Percentiles rank a stretch among this genome's conserved stretches.
phyloP scores from a whole-genome alignment of 805 yeast genomes.

The Grigorovia humatica region DNA sequence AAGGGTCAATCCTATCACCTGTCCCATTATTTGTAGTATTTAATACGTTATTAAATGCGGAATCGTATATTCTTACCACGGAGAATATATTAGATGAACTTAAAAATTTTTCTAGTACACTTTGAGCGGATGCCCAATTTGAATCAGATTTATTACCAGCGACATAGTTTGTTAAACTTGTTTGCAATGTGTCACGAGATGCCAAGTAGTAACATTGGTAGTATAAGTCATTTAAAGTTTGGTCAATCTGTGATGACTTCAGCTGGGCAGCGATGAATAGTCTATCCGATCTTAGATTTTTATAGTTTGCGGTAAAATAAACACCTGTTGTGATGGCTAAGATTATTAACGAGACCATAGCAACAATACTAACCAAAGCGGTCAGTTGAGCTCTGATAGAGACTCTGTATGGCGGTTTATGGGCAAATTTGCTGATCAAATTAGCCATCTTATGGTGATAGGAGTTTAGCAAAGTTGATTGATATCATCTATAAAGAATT shows the following conservation, averaged over 20 bases:
- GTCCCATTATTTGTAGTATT: conserved; percentile 34
- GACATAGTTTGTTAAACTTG: conserved; percentile 48
- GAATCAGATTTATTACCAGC: conserved; percentile 60
- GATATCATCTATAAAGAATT: too few species aligned
- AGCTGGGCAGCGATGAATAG: conserved; percentile 69
- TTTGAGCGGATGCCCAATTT: conserved; percentile 37
- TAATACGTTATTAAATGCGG: conserved; percentile 40
- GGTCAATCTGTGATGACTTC: conserved; percentile 70
- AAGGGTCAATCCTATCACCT: conserved; percentile 25
- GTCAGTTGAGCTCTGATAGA: conserved; percentile 72
- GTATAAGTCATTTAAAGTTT: conserved; percentile 49
- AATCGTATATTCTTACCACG: conserved; percentile 58
- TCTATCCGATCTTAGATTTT: conserved; percentile 55
- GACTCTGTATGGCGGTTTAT: conserved; percentile 35
- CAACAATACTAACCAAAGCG: conserved; percentile 56
- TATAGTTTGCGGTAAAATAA: conserved; percentile 56
- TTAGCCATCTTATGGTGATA: neutral
- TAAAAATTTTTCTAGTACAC: conserved; percentile 49
- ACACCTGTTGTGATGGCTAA: conserved; percentile 69
- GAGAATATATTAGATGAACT: conserved; percentile 54
- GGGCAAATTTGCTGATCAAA: neutral
- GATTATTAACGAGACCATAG: conserved; percentile 58
- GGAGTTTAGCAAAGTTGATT: too few species aligned
- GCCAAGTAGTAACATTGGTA: conserved; percentile 63
- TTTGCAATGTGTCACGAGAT: conserved; percentile 48